Conservation (phyloP, 139 green algal genomes). For the Chlorella sorokiniana region DNA sequence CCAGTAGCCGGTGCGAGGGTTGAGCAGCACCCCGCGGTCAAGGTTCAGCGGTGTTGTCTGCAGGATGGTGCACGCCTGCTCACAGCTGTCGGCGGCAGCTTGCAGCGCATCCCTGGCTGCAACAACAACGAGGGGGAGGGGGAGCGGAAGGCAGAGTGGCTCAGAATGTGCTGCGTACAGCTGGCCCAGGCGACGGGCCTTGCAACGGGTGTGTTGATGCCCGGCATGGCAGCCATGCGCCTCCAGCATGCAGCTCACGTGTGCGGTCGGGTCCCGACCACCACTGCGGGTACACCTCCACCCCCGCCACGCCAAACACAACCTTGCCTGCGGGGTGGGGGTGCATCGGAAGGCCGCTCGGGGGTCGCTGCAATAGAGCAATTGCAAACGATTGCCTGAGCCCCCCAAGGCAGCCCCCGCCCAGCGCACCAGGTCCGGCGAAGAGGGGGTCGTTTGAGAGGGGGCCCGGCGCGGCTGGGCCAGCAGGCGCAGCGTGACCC, state of each 20-base stretch:
- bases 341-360: neutral
- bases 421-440: neutral
- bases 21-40: neutral
- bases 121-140: neutral
- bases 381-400: too few species aligned
- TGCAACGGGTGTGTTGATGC: neutral
- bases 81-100: neutral
- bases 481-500: constrained; percentile 8
- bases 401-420: too few species aligned
- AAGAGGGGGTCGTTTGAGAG: neutral
- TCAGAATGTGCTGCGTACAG: neutral
- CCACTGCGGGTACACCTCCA: neutral
- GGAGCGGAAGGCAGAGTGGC: neutral
- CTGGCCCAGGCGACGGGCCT: neutral
- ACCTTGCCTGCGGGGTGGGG: neutral
- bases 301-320: neutral
- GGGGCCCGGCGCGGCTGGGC: neutral
- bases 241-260: neutral
- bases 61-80: neutral
- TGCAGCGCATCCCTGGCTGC: neutral
- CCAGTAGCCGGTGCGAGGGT: neutral
- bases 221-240: too few species aligned
- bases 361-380: too few species aligned
- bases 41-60: neutral
- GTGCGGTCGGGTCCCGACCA: neutral